Base-by-base conservation (phyloP, 2,329 filamentous ascomycete species). In the Exophiala viscosa region DNA sequence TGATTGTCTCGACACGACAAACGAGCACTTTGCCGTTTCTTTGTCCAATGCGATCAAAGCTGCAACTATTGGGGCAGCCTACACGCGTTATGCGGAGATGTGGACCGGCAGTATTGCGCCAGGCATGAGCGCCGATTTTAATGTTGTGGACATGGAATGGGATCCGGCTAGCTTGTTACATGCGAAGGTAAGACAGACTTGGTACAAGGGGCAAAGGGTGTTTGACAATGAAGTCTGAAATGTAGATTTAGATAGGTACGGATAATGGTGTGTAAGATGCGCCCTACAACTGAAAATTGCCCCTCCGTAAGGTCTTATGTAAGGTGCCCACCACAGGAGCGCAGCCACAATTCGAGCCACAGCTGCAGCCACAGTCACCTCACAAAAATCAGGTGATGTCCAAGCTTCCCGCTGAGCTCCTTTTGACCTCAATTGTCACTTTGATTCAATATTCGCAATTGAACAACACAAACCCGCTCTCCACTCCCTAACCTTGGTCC, bases 11-110 rank as follows among this genome's bases (percentile, higher is more conserved):
- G 61, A 62, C 33, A 70, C 69, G 1, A 69, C 75, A 0, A 76
- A 76, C 43, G 59, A 65, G 5, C 62, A 74, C 31, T 76, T 74
- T 54, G 68, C 61, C 10, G 48, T 77, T 9, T 65, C 66, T 2
- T 54, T 77, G 32, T 69, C 63, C n/a, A 65, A 72, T 48, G 74
- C 74, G 3, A 64, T 76, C 6, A 66, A 61, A 34, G 75, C 70
- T 34, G 73, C 71, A n/a, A 74, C 73, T 3, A 54, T 54, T 5
- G 74, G 75, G 1, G 71, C 70, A 10, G 75, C 75, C 5, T 76
- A 72, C 58, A 70, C 71, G 0, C 72, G 70, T 9, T 77, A 54
- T 68, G 71, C 42, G 64, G 76, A 8, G 64, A 75, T n/a, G 1
- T 70, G 75, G 54, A 69, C 72, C 11, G 71, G 71, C 3, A 71